These are phyloP conservation scores for Edaphochlamys debaryana DNA, from an alignment of 139 green algal species.

Conservation along the genomic window DNA sequence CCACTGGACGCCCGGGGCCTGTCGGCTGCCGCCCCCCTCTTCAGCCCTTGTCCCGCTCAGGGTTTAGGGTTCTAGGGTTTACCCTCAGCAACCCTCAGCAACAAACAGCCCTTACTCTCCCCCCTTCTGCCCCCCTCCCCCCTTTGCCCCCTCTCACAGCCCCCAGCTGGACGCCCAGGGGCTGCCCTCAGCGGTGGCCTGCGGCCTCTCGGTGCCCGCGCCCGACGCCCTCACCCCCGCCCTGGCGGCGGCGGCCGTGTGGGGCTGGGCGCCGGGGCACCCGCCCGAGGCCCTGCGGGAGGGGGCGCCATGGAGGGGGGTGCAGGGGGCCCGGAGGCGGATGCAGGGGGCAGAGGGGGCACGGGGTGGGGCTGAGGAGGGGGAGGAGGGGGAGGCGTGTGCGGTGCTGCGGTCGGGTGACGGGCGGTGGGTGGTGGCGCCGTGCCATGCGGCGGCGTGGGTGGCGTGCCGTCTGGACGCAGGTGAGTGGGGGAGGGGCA, in stretches of 20 bases:
- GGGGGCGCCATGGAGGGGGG: neutral
- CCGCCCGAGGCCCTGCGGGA: neutral
- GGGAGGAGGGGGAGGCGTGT: neutral
- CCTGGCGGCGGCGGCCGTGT: constrained; percentile 61
- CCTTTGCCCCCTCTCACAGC: neutral
- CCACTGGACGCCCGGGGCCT: no score
- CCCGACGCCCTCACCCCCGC: constrained; percentile 72
- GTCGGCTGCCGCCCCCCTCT: no score
- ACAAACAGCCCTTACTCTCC: neutral
- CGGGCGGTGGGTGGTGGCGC: constrained; percentile 18
- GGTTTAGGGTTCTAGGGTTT: neutral
- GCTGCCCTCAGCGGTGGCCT: constrained; percentile 54
- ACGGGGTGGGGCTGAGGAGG: neutral
- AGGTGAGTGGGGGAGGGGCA: neutral
- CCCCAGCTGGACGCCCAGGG: constrained; percentile 7
- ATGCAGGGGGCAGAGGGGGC: neutral
- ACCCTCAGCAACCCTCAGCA: neutral
- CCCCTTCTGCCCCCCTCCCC: neutral
- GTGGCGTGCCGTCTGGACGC: constrained; percentile 2
- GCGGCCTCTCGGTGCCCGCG: constrained; percentile 72
- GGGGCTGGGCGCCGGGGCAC: constrained; percentile 73
- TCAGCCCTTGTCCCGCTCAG: no score
- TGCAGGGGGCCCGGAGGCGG: neutral
- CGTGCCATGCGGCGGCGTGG: neutral
- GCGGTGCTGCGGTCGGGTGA: constrained; percentile 7